Percentiles rank a stretch among this genome's conserved stretches.
phyloP scores from a whole-genome alignment of 2,329 filamentous ascomycete species.

The Alternaria dauci region DNA sequence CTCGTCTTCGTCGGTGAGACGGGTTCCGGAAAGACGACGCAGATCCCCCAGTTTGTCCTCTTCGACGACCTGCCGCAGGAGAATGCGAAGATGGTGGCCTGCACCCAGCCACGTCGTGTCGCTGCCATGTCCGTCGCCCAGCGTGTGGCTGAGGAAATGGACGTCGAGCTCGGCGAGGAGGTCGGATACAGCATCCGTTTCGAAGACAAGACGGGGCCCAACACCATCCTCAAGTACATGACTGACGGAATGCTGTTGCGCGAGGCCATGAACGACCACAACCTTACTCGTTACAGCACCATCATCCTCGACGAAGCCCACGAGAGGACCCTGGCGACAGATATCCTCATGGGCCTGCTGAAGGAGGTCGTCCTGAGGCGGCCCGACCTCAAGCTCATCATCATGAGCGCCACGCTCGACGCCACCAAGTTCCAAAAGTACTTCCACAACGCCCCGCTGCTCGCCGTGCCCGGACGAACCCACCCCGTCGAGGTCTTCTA shows the following conservation, averaged over 20 bases:
- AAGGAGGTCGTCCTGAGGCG: conserved; percentile 91
- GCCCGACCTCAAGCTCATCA: conserved; percentile 90
- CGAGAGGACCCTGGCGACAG: conserved; percentile 94
- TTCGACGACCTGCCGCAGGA: conserved; percentile 94
- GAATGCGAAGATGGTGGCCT: conserved; percentile 89
- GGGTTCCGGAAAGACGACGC: conserved; percentile 98
- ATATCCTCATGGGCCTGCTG: conserved; percentile 90
- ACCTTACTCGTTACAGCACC: conserved; percentile 87
- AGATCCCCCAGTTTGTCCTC: conserved; percentile 97
- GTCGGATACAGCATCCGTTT: conserved; percentile 98
- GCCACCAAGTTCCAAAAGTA: conserved; percentile 98
- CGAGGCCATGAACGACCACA: conserved; percentile 91
- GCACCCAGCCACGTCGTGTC: conserved; percentile 96
- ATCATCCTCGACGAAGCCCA: conserved; percentile 99
- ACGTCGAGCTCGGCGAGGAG: conserved; percentile 87
- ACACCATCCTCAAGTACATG: conserved; percentile 99
- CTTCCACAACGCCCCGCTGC: conserved; percentile 91
- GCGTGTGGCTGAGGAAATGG: conserved; percentile 94
- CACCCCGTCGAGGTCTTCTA: conserved; percentile 99
- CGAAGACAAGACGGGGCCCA: conserved; percentile 87
- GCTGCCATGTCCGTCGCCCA: conserved; percentile 98
- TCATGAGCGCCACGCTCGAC: conserved; percentile 95
- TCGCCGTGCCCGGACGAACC: conserved; percentile 93
- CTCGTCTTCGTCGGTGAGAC: conserved; percentile 99
- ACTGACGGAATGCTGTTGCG: conserved; percentile 98